Evolutionary conservation across 768 basidiomycete genomes (phyloP), one percentile per base, ranked within the genome.

Genomic region (Mycena venus): DNA sequence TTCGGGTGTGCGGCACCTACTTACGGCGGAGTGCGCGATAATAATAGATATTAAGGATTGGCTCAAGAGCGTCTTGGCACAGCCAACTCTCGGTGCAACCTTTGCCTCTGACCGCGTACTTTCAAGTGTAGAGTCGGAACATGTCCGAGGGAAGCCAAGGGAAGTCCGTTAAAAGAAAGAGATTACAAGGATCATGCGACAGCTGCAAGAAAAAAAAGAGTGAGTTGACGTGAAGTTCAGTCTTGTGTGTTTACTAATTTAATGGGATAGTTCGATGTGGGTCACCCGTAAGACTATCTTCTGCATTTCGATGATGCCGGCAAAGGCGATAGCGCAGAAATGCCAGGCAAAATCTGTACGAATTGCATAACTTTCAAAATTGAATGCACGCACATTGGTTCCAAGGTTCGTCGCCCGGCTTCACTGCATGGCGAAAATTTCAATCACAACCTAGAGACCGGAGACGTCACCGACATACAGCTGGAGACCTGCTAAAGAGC

Each of bases 251-350:
- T 21, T 49, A 11, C 15, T 42, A 6, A 44, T 58, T 23, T 29
- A 23, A 9, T 12, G 78, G 78, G 0, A 79, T 42, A 75, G 73
- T 75, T 38, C 68, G 68, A 49, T 75, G 73, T 75, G 12, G 21
- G 60, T 17, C 21, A 11, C 14, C 6, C 42, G n/a, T n/a, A n/a
- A 6, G 6, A 4, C 21, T 27, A 11, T 21, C 9, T 19, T 27
- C 32, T 12, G 9, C 21, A 40, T 32, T n/a, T 19, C 3, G 7
- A 9, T n/a, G 14, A 42, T 6, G 12, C 19, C n/a, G 9, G 21
- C 11, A 5, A 21, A 71, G 90, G 91, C 72, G 90, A 94, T 70
- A 93, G 92, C 75, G 88, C 90, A 23, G 88, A 87, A 71, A 90
- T 87, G 87, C 87, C 87, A 5, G 84, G 83, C 1, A 88, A 88